phyloP scores from a whole-genome alignment of 2,329 filamentous ascomycete genomes.

The Alternaria gaisen region DNA sequence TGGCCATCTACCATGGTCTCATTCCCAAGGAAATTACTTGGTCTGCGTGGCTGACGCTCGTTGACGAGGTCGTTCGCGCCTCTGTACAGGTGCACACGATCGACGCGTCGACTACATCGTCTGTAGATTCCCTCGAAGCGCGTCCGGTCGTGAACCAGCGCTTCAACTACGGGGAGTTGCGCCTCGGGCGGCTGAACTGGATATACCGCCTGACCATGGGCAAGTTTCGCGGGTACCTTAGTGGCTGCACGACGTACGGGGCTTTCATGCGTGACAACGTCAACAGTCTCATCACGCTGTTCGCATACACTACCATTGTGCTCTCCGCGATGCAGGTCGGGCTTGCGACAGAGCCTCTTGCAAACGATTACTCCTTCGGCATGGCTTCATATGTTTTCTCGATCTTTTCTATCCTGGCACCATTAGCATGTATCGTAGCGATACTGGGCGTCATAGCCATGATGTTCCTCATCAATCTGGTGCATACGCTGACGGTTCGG shows the following conservation, averaged over 20 bases:
- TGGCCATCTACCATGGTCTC: slow-evolving; percentile 25
- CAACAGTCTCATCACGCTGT: slow-evolving; percentile 34
- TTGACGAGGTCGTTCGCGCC: slow-evolving; percentile 18
- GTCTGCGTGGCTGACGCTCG: slow-evolving; percentile 25
- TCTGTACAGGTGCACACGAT: slow-evolving; percentile 7
- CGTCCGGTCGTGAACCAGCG: slow-evolving; percentile 31
- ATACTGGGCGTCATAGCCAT: slow-evolving; percentile 21
- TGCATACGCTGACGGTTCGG: slow-evolving; percentile 25
- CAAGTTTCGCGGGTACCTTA: slow-evolving; percentile 29
- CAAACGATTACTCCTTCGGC: slow-evolving; percentile 27
- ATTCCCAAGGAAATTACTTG: slow-evolving; percentile 34
- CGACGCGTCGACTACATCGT: slow-evolving; percentile 8
- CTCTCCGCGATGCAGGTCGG: slow-evolving; percentile 41
- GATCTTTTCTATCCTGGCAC: slow-evolving; percentile 34
- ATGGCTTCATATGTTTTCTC: slow-evolving; percentile 33
- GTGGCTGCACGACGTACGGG: slow-evolving; percentile 34
- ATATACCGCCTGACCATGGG: slow-evolving; percentile 29
- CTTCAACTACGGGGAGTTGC: slow-evolving; percentile 37
- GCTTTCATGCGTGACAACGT: slow-evolving; percentile 35
- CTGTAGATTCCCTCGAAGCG: not conserved
- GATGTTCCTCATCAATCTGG: slow-evolving; percentile 27
- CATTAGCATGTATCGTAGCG: slow-evolving; percentile 24
- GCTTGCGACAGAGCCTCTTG: slow-evolving; percentile 25
- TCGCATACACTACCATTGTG: slow-evolving; percentile 38
- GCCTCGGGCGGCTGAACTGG: slow-evolving; percentile 38